Base-by-base conservation (phyloP, 1,284 basidiomycete genomes). In the Heterobasidion parviporum region DNA sequence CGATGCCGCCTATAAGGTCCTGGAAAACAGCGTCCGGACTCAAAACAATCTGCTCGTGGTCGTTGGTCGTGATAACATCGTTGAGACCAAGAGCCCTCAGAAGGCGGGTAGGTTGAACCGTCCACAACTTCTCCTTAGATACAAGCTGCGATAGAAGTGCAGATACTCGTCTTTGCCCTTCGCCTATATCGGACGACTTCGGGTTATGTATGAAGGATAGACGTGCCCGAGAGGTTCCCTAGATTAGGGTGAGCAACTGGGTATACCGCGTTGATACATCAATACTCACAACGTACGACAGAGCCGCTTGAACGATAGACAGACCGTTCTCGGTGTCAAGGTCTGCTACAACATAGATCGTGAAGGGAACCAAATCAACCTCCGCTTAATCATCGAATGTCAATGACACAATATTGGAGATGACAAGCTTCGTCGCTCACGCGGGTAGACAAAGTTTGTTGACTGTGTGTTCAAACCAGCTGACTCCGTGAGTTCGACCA, bases 311-410 rank as follows among this genome's bases (percentile, higher is more conserved):
- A 10, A 87, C 71, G 1, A 94, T 67, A 4, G 67, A 63, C 12
- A 77, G 59, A 0, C 91, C 90, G 3, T 75, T 76, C 1, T 70
- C 68, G 6, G 75, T 80, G 63, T 97, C 87, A 5, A 98, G 73
- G 68, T 98, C 90, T 1, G 86, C 89, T 5, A 97, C 72, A 35
- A 97, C 71, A 68, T 85, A 88, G 10, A 86, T 71, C 4, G 85
- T 82, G 46, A 81, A 57, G 0, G 73, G 71, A 12, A 76, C 61
- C n/a, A 65, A 58, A 14, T 73, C 71, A 1, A 68, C 64, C 41
- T 72, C 76, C 50, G 68, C 74, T 70, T 44, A 9, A 38, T 36
- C 38, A 9, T 54, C 41, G 26, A 12, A 1, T 20, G 43, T 35
- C 33, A 47, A 50, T 7, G 12, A 14, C 26, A 4, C 16, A 12